Evolutionary conservation across 1,284 basidiomycete genomes (phyloP), one percentile per base, ranked within the genome.

Genomic region (Cryptococcus sp.): DNA sequence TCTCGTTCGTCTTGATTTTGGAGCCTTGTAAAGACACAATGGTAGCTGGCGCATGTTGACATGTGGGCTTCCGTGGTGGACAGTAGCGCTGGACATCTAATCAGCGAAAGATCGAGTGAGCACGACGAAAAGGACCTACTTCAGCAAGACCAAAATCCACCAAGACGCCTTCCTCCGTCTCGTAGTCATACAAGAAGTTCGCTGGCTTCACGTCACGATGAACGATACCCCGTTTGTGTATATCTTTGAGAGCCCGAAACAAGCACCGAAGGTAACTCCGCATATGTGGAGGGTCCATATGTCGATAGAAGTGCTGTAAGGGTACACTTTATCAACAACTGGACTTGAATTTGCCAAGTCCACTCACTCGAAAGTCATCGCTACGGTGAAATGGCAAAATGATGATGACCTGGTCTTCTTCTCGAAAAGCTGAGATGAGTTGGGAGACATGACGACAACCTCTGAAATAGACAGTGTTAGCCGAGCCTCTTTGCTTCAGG

Each of bases 191-290:
- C 38, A 99, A 83, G 73, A 99, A 99, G 78, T 99, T 99, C 61
- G 95, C 95, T 17, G 95, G 96, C 75, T 99, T 99, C 70, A 99
- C 91, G 77, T 99, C 95, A 40, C 95, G 91, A 79, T 99, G 95
- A 51, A 99, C 90, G 70, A 99, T 89, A 7, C 85, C 86, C 50
- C 91, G 83, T n/a, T 85, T 80, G 74, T 99, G 96, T 22, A 92
- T 89, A 67, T 95, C 93, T 52, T 89, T 86, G 53, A 99, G 78
- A 1, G 92, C 93, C 20, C 90, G 88, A 75, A 99, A 88, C 73
- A 99, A 86, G 73, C 90, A 94, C 43, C 88, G 86, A 69, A 99
- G 88, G 81, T 99, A 99, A 52, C 85, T 82, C 72, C 89, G 90
- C 56, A 98, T 86, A 50, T 75, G 70, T 1, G 64, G 61, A 3